phyloP scores from a whole-genome alignment of 2,329 filamentous ascomycete species.

The Diaporthe capsici region DNA sequence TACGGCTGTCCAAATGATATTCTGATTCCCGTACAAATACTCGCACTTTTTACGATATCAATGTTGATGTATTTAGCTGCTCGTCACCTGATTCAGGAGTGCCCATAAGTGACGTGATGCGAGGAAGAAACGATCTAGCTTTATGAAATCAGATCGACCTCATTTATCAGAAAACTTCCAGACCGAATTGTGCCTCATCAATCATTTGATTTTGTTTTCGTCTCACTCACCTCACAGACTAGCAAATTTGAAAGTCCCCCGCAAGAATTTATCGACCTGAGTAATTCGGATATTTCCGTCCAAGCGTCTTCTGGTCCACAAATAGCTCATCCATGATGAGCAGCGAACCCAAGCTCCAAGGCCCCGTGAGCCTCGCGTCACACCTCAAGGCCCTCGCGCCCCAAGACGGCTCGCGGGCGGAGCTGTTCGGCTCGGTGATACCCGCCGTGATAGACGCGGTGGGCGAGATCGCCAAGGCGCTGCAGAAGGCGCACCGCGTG shows the following conservation, averaged over 20 bases:
- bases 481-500: constrained; percentile 62
- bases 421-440: constrained; percentile 61
- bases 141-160: constrained; percentile 1
- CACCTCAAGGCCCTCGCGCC: constrained; percentile 47
- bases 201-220: background rate
- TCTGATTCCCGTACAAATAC: background rate
- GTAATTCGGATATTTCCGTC: background rate
- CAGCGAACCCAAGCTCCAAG: background rate
- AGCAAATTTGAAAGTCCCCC: background rate
- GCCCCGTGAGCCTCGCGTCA: constrained; percentile 33
- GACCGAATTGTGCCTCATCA: background rate
- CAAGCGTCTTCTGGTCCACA: background rate
- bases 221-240: background rate
- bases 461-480: constrained; percentile 58
- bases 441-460: constrained; percentile 63
- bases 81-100: constrained; percentile 26
- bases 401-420: constrained; percentile 44
- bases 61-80: background rate
- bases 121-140: background rate
- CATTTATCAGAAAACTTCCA: background rate
- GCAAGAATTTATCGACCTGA: background rate
- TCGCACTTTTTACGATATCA: constrained; percentile 26
- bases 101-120: constrained; percentile 21
- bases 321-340: constrained; percentile 4
- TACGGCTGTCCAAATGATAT: background rate